Evolutionary conservation across 106 monocot species (phyloP).

Genomic region (Dioscorea alata): DNA sequence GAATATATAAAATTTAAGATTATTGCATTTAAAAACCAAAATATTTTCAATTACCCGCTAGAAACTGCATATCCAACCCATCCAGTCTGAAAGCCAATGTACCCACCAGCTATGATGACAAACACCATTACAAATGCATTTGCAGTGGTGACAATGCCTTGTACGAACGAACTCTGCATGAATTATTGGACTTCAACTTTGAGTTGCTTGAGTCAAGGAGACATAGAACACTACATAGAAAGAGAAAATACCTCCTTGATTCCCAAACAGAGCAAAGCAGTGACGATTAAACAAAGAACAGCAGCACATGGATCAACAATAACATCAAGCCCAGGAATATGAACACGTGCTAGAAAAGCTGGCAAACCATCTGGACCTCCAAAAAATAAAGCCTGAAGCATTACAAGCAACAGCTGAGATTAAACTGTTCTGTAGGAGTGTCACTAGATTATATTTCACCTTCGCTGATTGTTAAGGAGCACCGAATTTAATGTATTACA

Average conservation of each 20-base stretch:
- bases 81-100: constrained; percentile 86
- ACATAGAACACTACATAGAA: constrained; percentile 3
- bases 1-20: neutral
- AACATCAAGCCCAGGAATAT: constrained; percentile 65
- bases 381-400: constrained; percentile 78
- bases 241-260: constrained; percentile 78
- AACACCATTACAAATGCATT: constrained; percentile 91
- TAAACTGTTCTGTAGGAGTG: too few relatives aligned
- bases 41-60: constrained; percentile 41
- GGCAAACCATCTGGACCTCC: constrained; percentile 87
- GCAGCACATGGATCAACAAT: constrained; percentile 93
- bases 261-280: constrained; percentile 75
- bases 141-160: constrained; percentile 59
- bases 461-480: too few relatives aligned
- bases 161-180: constrained; percentile 72
- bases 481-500: too few relatives aligned
- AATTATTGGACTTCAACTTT: constrained; percentile 4
- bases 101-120: constrained; percentile 88
- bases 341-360: constrained; percentile 51
- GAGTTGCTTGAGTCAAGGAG: neutral
- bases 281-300: constrained; percentile 65
- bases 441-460: too few relatives aligned
- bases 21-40: neutral
- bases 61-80: constrained; percentile 84
- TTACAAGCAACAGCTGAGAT: neutral